phyloP scores from a whole-genome alignment of 176 grass and related monocot genomes.

The Phoenix roebelenii region DNA sequence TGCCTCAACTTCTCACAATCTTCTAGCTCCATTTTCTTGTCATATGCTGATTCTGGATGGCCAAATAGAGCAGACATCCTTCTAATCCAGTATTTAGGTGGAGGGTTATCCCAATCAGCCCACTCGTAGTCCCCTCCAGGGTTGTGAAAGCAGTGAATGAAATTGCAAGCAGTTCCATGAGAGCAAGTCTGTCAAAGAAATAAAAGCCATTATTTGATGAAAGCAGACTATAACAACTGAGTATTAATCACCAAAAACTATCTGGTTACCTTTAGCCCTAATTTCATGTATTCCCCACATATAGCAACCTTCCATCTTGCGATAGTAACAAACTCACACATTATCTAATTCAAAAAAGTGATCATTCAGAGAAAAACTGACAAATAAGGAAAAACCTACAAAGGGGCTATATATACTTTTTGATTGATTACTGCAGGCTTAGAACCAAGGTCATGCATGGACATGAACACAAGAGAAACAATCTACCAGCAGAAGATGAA shows the following conservation, averaged over 20 bases:
- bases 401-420: no score
- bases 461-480: neutral
- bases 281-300: slow-evolving; percentile 95
- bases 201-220: no score
- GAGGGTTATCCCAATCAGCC: slow-evolving; percentile 88
- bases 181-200: slow-evolving; percentile 75
- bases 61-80: slow-evolving; percentile 91
- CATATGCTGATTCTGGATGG: slow-evolving; percentile 31
- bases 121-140: slow-evolving; percentile 97
- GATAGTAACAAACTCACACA: slow-evolving; percentile 74
- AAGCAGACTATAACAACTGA: no score
- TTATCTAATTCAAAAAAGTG: slow-evolving; percentile 40
- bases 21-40: slow-evolving; percentile 25
- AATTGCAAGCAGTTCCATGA: slow-evolving; percentile 74
- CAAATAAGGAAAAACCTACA: neutral
- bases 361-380: neutral
- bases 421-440: no score
- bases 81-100: slow-evolving; percentile 74
- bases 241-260: no score
- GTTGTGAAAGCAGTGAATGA: slow-evolving; percentile 90
- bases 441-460: no score
- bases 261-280: slow-evolving; percentile 68
- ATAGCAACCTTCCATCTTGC: slow-evolving; percentile 96
- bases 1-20: slow-evolving; percentile 24
- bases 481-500: neutral